Conservation (phyloP, 495 filamentous ascomycete species). For the Lasiosphaeria hispida region DNA sequence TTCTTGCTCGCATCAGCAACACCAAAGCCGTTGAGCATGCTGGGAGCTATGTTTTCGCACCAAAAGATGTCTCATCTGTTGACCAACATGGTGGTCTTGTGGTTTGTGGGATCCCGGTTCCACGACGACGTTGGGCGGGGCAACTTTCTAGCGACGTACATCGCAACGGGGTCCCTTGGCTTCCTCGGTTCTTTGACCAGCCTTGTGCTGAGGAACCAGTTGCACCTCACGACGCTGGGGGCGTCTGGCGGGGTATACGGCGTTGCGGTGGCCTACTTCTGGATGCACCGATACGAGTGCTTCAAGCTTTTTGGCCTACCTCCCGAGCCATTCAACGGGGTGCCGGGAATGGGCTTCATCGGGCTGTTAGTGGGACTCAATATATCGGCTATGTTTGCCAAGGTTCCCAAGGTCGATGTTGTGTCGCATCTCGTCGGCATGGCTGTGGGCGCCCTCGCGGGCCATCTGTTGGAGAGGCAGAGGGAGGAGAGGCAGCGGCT, state of each 20-base stretch:
- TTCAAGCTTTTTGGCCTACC: conserved; percentile 53
- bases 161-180: conserved; percentile 64
- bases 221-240: conserved; percentile 54
- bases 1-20: conserved; percentile 70
- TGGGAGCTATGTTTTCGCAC: conserved; percentile 80
- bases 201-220: conserved; percentile 49
- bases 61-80: conserved; percentile 60
- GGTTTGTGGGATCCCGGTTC: conserved; percentile 51
- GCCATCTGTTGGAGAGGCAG: conserved; percentile 30
- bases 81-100: conserved; percentile 65
- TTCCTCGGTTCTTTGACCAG: conserved; percentile 60
- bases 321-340: conserved; percentile 47
- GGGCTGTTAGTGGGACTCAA: conserved; percentile 47
- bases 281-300: conserved; percentile 55
- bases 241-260: conserved; percentile 73
- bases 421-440: conserved; percentile 73
- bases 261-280: conserved; percentile 65
- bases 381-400: conserved; percentile 40
- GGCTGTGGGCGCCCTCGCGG: conserved; percentile 46
- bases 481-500: conserved; percentile 16
- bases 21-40: conserved; percentile 59
- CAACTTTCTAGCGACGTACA: conserved; percentile 76
- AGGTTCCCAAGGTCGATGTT: conserved; percentile 54
- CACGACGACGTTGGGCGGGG: conserved; percentile 88
- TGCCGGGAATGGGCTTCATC: conserved; percentile 51